These are phyloP conservation scores for Neurospora crassa DNA, from an alignment of 2,329 filamentous ascomycete genomes.

Conservation along the genomic window DNA sequence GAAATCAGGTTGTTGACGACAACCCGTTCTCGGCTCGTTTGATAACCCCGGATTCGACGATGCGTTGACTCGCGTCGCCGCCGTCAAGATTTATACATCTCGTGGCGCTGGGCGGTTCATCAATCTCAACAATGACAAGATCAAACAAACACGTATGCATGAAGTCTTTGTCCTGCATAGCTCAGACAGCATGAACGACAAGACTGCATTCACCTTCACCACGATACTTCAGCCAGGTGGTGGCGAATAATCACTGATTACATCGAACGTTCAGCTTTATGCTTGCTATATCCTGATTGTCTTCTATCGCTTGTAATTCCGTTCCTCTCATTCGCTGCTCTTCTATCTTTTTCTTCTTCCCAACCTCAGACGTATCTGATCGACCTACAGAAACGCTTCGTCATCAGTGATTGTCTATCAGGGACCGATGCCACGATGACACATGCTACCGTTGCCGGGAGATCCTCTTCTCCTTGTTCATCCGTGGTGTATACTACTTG, in stretches of 20 bases:
- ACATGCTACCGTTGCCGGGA: neutral
- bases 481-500: neutral
- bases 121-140: neutral
- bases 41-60: neutral
- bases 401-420: neutral
- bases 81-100: neutral
- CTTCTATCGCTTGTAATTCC: neutral
- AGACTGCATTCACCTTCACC: neutral
- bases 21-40: neutral
- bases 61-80: neutral
- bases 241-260: neutral
- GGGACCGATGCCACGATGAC: neutral
- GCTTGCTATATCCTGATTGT: neutral
- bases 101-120: neutral
- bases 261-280: neutral
- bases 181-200: neutral
- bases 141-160: neutral
- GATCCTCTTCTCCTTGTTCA: neutral
- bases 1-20: neutral
- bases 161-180: neutral
- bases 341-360: neutral
- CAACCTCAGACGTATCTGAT: neutral
- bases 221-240: neutral
- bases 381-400: neutral
- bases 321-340: neutral